A percentile compares a stretch with the other conserved stretches of the same genome.
phyloP scores from a whole-genome alignment of 2,329 filamentous ascomycete species.

The Diaporthe velutina region DNA sequence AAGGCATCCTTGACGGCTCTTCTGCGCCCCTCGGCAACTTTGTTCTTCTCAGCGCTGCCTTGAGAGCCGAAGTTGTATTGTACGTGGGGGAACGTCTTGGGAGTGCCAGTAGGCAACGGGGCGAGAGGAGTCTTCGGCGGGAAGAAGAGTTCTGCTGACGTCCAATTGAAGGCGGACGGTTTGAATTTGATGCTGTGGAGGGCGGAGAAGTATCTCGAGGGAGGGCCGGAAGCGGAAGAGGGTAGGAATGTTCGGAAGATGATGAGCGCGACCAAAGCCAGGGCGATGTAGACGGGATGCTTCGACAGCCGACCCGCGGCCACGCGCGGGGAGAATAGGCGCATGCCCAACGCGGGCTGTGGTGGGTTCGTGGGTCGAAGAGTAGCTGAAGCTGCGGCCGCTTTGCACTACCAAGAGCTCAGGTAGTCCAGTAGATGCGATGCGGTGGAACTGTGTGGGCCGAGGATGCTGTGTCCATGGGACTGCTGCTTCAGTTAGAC shows the following conservation, averaged over 20 bases:
- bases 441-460: neutral
- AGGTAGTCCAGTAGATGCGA: neutral
- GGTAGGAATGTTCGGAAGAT: conserved; percentile 21
- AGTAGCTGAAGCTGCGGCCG: neutral
- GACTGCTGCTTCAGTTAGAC: neutral
- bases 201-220: conserved; percentile 16
- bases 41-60: neutral
- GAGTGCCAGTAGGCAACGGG: conserved; percentile 77
- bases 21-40: conserved; percentile 19
- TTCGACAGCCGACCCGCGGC: conserved; percentile 20
- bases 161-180: conserved; percentile 35
- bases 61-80: conserved; percentile 74
- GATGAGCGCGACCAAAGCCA: conserved; percentile 27
- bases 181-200: conserved; percentile 14
- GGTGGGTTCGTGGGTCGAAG: neutral
- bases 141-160: conserved; percentile 58
- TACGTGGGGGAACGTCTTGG: conserved; percentile 80
- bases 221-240: neutral
- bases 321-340: neutral
- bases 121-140: conserved; percentile 80
- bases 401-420: neutral
- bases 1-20: conserved; percentile 38
- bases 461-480: neutral
- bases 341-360: conserved; percentile 14
- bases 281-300: conserved; percentile 20